These are phyloP conservation scores for Fusarium stilboides DNA, from an alignment of 2,329 filamentous ascomycete species.

Conservation along the genomic window DNA sequence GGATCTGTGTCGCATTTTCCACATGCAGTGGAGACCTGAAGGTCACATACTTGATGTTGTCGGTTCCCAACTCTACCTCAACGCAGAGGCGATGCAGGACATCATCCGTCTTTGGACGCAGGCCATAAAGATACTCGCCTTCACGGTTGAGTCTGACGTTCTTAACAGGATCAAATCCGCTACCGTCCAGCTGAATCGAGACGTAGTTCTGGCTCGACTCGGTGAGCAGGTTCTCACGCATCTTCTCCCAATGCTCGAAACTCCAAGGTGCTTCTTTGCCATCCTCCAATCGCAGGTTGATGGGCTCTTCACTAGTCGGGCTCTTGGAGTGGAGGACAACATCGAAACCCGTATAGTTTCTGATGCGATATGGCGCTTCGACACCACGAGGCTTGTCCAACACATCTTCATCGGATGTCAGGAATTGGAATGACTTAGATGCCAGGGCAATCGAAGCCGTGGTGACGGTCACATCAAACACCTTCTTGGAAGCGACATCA, in stretches of 20 bases:
- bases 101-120: constrained; percentile 88
- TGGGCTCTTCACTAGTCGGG: constrained; percentile 74
- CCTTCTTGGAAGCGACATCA: constrained; percentile 90
- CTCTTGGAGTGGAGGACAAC: constrained; percentile 86
- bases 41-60: constrained; percentile 99
- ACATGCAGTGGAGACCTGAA: constrained; percentile 91
- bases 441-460: constrained; percentile 93
- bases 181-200: constrained; percentile 88
- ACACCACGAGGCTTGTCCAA: constrained; percentile 92
- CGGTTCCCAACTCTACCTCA: constrained; percentile 89
- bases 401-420: constrained; percentile 87
- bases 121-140: constrained; percentile 90
- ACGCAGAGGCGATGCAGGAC: constrained; percentile 92
- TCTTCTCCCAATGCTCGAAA: constrained; percentile 96
- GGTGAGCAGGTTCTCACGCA: constrained; percentile 91
- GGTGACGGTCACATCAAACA: constrained; percentile 91
- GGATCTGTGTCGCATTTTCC: constrained; percentile 97
- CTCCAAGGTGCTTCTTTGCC: constrained; percentile 95
- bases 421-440: constrained; percentile 92
- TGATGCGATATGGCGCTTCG: constrained; percentile 92
- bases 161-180: constrained; percentile 91
- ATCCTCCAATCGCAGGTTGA: constrained; percentile 84
- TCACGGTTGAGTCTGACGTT: constrained; percentile 94
- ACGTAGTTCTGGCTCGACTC: constrained; percentile 87
- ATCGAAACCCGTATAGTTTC: constrained; percentile 96